phyloP scores from a whole-genome alignment of 139 green algal genomes.

The Monoraphidium neglectum region DNA sequence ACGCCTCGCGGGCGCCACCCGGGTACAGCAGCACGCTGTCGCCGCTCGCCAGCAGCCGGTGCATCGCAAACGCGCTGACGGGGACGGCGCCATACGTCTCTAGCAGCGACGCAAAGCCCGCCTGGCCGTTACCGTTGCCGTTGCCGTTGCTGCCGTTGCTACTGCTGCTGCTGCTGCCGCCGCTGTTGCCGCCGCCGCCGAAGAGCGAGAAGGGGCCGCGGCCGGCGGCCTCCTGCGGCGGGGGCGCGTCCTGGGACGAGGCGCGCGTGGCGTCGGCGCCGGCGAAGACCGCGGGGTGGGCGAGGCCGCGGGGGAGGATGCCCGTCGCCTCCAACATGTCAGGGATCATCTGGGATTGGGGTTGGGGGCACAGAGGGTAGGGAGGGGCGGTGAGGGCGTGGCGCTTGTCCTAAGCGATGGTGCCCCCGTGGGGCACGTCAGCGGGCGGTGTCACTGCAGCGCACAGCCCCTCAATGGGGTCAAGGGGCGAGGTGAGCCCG shows the following conservation, averaged over 20 bases:
- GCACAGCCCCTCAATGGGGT: too few relatives aligned
- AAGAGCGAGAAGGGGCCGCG: background rate
- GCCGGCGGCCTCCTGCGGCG: background rate
- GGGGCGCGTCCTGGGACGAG: background rate
- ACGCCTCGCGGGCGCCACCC: constrained; percentile 76
- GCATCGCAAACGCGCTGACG: constrained; percentile 79
- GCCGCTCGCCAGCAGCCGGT: constrained; percentile 69
- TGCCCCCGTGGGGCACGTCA: too few relatives aligned
- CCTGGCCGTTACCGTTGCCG: constrained; percentile 6
- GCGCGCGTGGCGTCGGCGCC: constrained; percentile 18
- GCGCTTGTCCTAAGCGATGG: too few relatives aligned
- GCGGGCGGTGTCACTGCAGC: too few relatives aligned
- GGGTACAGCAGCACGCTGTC: constrained; percentile 92
- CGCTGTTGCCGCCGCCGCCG: background rate
- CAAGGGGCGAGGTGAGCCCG: too few relatives aligned
- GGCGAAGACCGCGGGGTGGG: constrained; percentile 67
- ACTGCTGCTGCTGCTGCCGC: constrained; percentile 2
- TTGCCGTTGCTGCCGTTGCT: constrained; percentile 14
- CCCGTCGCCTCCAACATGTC: constrained; percentile 68
- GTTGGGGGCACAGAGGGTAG: background rate
- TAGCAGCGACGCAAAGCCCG: constrained; percentile 64
- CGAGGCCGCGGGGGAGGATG: constrained; percentile 78
- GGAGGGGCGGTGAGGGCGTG: too few relatives aligned
- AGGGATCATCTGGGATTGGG: constrained; percentile 68
- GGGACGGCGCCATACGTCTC: constrained; percentile 90